These are phyloP conservation scores for Magnaporthales sp. DNA, from an alignment of 2,329 filamentous ascomycete species.

Conservation along the genomic window DNA sequence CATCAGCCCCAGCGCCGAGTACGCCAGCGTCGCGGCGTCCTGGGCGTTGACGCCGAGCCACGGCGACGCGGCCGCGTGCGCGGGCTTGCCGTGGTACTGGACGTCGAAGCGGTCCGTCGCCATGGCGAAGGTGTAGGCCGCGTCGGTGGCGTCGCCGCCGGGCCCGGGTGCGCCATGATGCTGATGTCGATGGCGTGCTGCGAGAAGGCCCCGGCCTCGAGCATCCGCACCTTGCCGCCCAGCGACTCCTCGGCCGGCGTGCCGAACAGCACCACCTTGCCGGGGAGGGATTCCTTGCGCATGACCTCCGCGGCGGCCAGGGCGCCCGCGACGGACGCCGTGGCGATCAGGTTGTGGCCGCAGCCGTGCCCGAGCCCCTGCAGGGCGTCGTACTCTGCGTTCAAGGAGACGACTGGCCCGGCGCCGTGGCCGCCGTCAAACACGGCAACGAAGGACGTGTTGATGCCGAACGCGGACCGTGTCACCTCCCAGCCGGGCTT, in stretches of 20 bases:
- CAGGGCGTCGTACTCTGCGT: conserved; percentile 33
- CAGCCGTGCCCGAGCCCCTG: conserved; percentile 43
- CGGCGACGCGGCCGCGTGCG: conserved; percentile 27
- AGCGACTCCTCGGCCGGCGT: conserved; percentile 44
- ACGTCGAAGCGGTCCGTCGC: conserved; percentile 3
- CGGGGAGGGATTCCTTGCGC: conserved; percentile 28
- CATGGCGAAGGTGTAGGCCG: not conserved
- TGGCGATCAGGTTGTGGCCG: conserved; percentile 46
- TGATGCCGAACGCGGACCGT: conserved; percentile 38
- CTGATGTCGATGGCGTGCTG: conserved; percentile 27
- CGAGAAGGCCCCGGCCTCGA: conserved; percentile 33
- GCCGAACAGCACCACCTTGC: conserved; percentile 38
- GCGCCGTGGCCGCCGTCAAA: conserved; percentile 31
- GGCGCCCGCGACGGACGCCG: conserved; percentile 34
- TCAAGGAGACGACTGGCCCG: conserved; percentile 37
- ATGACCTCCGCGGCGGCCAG: conserved; percentile 37
- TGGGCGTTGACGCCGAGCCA: conserved; percentile 29
- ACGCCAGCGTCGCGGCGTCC: conserved; percentile 25
- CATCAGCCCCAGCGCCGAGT: conserved; percentile 21
- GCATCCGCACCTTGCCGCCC: conserved; percentile 38
- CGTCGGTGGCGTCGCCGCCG: conserved; percentile 26
- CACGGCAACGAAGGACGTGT: conserved; percentile 42
- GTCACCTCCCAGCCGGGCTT: conserved; percentile 40
- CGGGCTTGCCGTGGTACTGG: conserved; percentile 18
- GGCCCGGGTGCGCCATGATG: conserved; percentile 27